A percentile compares a stretch with the other conserved stretches of the same genome.
Conservation (phyloP, 2,329 filamentous ascomycete species). For the Apiospora koreana region DNA sequence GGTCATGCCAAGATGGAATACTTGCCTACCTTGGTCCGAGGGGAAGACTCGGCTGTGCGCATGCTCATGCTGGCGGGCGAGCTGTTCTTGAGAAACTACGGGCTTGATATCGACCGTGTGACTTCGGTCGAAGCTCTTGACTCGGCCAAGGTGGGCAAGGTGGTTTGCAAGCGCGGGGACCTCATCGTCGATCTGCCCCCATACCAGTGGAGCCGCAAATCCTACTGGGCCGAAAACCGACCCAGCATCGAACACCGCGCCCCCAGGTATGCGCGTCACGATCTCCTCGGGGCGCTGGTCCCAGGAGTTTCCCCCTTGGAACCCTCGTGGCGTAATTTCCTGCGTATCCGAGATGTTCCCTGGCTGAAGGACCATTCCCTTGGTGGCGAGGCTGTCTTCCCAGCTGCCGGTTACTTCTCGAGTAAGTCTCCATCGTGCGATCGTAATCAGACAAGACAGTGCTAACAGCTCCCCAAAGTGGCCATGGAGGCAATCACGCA, state of each 20-base stretch:
- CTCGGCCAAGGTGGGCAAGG: conserved; percentile 4
- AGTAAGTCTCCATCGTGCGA: conserved; percentile 2
- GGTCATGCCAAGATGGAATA: conserved; percentile 22
- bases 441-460: not conserved
- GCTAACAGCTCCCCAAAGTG: conserved; percentile 10
- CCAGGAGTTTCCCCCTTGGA: conserved; percentile 16
- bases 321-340: conserved; percentile 27
- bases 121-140: conserved; percentile 16
- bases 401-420: conserved; percentile 23
- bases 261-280: conserved; percentile 25
- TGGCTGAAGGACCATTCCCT: conserved; percentile 25
- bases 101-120: conserved; percentile 25
- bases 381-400: conserved; percentile 22
- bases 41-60: conserved; percentile 21
- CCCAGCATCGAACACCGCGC: conserved; percentile 26
- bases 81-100: conserved; percentile 25
- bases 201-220: conserved; percentile 29
- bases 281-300: conserved; percentile 24
- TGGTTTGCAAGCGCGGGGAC: conserved; percentile 10
- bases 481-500: conserved; percentile 25
- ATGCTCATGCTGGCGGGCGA: conserved; percentile 27
- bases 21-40: conserved; percentile 23
- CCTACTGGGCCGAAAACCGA: conserved; percentile 27
- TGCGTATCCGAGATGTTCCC: conserved; percentile 18
- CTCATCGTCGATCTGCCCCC: conserved; percentile 30